These are phyloP conservation scores for Penicillium sp. DNA, from an alignment of 2,329 filamentous ascomycete species.

Conservation along the genomic window DNA sequence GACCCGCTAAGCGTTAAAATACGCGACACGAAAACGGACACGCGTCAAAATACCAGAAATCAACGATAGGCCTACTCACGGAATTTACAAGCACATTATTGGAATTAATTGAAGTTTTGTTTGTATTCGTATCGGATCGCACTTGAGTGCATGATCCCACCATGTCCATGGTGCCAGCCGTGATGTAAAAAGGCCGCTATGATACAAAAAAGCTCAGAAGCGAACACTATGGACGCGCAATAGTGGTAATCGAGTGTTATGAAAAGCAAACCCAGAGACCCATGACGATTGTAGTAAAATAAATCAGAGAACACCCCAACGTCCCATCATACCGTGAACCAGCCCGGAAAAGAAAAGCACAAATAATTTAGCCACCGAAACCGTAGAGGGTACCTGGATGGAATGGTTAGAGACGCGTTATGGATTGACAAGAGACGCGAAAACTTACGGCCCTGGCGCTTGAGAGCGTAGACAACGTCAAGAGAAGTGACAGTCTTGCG, in stretches of 20 bases:
- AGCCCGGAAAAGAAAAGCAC: constrained; percentile 39
- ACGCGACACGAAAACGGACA: background rate
- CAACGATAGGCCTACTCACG: background rate
- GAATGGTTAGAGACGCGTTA: constrained; percentile 21
- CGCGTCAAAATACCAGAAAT: background rate
- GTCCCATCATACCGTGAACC: constrained; percentile 47
- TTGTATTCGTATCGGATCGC: constrained; percentile 42
- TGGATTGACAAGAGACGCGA: background rate
- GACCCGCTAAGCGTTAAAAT: background rate
- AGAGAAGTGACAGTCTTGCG: constrained; percentile 58
- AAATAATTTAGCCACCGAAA: constrained; percentile 73
- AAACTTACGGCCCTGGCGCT: constrained; percentile 58
- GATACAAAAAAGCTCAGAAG: constrained; percentile 43
- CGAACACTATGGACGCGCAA: constrained; percentile 43
- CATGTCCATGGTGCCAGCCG: constrained; percentile 37
- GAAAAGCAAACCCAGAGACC: constrained; percentile 46
- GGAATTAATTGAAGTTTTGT: constrained; percentile 19
- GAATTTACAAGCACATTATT: background rate
- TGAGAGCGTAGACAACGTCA: constrained; percentile 63
- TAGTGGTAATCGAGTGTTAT: constrained; percentile 39
- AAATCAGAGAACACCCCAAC: constrained; percentile 46
- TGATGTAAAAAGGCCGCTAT: constrained; percentile 41
- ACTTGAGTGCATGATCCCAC: constrained; percentile 29
- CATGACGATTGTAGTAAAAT: constrained; percentile 40
- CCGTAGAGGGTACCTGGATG: constrained; percentile 70